Base-by-base conservation (phyloP, 83 land plant genomes). In the Picea mariana region DNA sequence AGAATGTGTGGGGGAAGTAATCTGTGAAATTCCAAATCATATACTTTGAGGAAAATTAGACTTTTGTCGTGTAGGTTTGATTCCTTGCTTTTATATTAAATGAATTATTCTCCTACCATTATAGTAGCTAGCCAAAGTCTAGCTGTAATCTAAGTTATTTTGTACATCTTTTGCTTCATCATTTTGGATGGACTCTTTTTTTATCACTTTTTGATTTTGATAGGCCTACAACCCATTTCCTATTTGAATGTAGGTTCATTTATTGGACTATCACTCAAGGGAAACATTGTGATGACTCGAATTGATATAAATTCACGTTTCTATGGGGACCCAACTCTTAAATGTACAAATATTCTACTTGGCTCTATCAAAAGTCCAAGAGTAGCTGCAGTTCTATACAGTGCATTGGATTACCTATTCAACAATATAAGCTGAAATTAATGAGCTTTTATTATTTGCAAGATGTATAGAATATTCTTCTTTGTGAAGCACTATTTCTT, bases 221-320 rank as follows among this genome's bases (percentile, higher is more conserved):
- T 17, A 21, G 23, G 1, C 7, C 20, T 20, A 71, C 42, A 38
- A 38, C 17, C 9, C 42, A 17, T 18, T 16, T 69, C 20, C 21
- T 27, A 21, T 42, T 69, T 40, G 75, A 40, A 2, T 20, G 75
- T 49, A 94, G 97, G 97, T 82, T 95, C 97, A 20, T 94, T 94
- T 90, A 86, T 92, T 4, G 97, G 97, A 23, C 88, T 90, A 6
- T 94, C 97, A 40, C 75, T 94, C 52, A 95, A 94, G 86, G 92
- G 95, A 18, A 92, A 91, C 81, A 55, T 94, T 15, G 95, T 90
- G 42, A 76, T 83, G 2, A 84, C 92, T 49, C 85, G 97, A 47
- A 82, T 81, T 79, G 91, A 90, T 21, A 86, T 88, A 1, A 94
- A 94, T 79, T 76, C 85, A 18, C 80, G 85, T 66, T 94, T 94